Conservation (phyloP, 1,284 basidiomycete genomes). For the Ceratobasidium theobromae region DNA sequence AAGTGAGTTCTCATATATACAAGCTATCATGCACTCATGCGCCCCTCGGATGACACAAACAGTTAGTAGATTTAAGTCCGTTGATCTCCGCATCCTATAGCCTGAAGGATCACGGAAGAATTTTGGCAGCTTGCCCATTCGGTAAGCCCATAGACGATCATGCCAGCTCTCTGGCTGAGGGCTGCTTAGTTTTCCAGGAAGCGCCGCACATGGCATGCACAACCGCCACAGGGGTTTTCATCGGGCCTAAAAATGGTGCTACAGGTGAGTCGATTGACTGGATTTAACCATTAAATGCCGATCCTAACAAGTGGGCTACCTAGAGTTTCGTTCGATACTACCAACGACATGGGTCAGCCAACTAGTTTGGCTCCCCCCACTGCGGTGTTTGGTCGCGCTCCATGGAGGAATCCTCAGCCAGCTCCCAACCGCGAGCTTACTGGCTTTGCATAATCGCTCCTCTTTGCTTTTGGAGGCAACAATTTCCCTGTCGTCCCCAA, state of each 20-base stretch:
- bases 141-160: slow-evolving; percentile 47
- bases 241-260: slow-evolving; percentile 54
- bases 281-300: neutral
- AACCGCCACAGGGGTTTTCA: slow-evolving; percentile 63
- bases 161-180: slow-evolving; percentile 2
- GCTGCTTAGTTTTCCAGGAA: slow-evolving; percentile 48
- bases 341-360: neutral
- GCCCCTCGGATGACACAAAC: neutral
- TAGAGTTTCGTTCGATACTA: neutral
- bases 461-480: neutral
- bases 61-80: slow-evolving; percentile 31
- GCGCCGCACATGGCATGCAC: slow-evolving; percentile 61
- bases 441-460: neutral
- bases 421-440: neutral
- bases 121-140: slow-evolving; percentile 60
- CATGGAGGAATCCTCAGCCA: neutral
- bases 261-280: slow-evolving; percentile 44
- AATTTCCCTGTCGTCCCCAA: neutral
- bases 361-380: neutral
- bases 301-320: too few species aligned
- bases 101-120: slow-evolving; percentile 50
- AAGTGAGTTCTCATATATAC: slow-evolving; percentile 63
- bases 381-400: neutral
- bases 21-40: too few species aligned
- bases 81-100: slow-evolving; percentile 41